Conservation (phyloP, 1,284 basidiomycete species). For the Fistulinella cinereoalba region DNA sequence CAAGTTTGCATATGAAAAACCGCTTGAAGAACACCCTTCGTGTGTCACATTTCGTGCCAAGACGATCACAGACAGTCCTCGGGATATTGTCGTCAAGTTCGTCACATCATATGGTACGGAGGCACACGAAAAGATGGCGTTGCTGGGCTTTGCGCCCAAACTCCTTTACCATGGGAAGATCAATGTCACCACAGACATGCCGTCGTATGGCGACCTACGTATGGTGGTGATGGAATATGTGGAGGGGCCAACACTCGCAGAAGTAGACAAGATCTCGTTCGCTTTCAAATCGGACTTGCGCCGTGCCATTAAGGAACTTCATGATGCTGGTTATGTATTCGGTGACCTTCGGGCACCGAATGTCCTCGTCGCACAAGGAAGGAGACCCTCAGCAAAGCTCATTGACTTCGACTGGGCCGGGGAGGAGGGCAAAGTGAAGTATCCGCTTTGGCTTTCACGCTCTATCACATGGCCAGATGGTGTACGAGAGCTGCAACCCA, state of each 20-base stretch:
- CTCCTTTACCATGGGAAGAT: conserved; percentile 11
- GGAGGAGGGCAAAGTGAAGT: conserved; percentile 9
- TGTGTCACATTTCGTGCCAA: conserved; percentile 12
- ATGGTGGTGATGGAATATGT: conserved; percentile 27
- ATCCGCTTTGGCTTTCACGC: conserved; percentile 9
- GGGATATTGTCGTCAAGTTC: conserved; percentile 20
- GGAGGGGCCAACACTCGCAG: not conserved
- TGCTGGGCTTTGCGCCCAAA: not conserved
- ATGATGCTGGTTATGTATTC: conserved; percentile 13
- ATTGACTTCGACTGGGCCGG: conserved; percentile 14
- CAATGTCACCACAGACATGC: not conserved
- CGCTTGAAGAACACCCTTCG: conserved; percentile 1
- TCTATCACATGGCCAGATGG: conserved; percentile 8
- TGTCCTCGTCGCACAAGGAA: conserved; percentile 9
- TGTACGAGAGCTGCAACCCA: conserved; percentile 2
- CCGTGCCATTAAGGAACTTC: not conserved
- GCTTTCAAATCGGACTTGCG: not conserved
- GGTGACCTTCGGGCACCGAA: conserved; percentile 16
- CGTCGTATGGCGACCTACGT: conserved; percentile 8
- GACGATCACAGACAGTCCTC: not conserved
- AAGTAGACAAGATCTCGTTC: not conserved
- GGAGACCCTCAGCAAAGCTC: not conserved
- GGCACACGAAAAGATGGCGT: conserved; percentile 9
- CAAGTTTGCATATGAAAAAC: conserved; percentile 5
- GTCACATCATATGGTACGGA: conserved; percentile 13